Evolutionary conservation across 192 early-diverging fungal genomes (phyloP), one percentile per base, ranked within the genome.

Genomic region (Podochytrium sp.): DNA sequence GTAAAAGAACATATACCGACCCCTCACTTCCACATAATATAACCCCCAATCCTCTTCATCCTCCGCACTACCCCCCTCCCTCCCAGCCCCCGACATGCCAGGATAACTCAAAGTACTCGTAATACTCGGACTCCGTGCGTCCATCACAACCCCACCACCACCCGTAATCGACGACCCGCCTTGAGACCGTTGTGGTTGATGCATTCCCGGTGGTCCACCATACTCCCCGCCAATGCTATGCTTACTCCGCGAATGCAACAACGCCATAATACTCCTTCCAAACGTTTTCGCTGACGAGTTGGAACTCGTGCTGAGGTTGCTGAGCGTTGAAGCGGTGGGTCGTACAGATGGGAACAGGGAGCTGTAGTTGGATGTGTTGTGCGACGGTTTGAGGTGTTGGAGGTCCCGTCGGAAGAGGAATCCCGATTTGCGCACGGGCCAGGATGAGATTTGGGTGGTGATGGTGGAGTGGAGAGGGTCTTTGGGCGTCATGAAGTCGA

Each of bases 1-100:
- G 57, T 81, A 84, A 55, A 84, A 84, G 49, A 84, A 75, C 80
- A 84, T 64, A 51, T 81, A 84, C 20, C 77, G 75, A 25, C 75
- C 83, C 4, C 83, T 51, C 32, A 84, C 76, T 76, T 84, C 83
- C 1, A 72, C 77, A 43, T 77, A 84, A 64, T 70, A 81, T 3
- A 84, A 29, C 7, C 27, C 59, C 81, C 81, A 83, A 30, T 83
- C 79, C 18, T 81, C 81, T 23, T 78, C 78, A 7, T 81, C 78
- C n/a, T 74, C 72, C 0, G 58, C 58, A 40, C 16, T 10, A 18
- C 38, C 40, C 4, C 37, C 20, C 14, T 18, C 65, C 7, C 10
- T 29, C 14, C 52, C 47, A 23, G 14, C 65, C 23, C 25, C 32
- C 14, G 42, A 35, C 1, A 34, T 32, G 18, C 64, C 72, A 51